Percentiles rank a stretch among this genome's conserved stretches.
These are phyloP conservation scores for Isoetes taiwanensis DNA, from an alignment of 75 land plant genomes.

Conservation along the genomic window DNA sequence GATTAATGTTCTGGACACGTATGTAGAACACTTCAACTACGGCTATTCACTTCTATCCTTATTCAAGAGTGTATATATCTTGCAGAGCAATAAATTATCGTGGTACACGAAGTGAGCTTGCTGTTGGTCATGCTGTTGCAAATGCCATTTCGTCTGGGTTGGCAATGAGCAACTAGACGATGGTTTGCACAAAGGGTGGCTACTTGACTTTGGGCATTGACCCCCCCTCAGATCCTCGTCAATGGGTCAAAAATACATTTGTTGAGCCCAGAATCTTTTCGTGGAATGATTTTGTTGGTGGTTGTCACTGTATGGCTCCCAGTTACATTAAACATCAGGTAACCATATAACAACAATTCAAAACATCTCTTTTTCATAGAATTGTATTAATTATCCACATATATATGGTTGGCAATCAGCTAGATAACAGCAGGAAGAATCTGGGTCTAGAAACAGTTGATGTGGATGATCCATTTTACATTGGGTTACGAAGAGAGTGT, in stretches of 20 bases:
- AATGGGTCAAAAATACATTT: slow-evolving; percentile 17
- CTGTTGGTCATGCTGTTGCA: slow-evolving; percentile 15
- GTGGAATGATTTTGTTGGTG: slow-evolving; percentile 14
- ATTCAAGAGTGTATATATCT: too few relatives aligned
- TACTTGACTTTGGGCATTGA: slow-evolving; percentile 11
- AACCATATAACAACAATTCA: too few relatives aligned
- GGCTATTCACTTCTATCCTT: not conserved
- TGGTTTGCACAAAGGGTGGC: slow-evolving; percentile 23
- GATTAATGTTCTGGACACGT: slow-evolving; percentile 20
- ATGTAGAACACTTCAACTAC: too few relatives aligned
- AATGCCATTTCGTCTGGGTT: slow-evolving; percentile 9
- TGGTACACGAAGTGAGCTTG: slow-evolving; percentile 16
- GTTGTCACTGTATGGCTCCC: slow-evolving; percentile 24
- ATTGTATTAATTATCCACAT: too few relatives aligned
- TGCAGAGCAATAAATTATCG: slow-evolving; percentile 23
- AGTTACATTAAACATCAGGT: slow-evolving; percentile 19
- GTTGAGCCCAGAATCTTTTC: slow-evolving; percentile 14
- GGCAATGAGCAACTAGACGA: slow-evolving; percentile 11
- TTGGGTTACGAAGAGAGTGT: too few relatives aligned
- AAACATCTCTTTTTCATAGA: too few relatives aligned
- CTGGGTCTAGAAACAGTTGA: slow-evolving; percentile 22
- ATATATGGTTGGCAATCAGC: not conserved
- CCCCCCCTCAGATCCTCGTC: slow-evolving; percentile 11
- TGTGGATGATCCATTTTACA: too few relatives aligned
- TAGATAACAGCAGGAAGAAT: slow-evolving; percentile 18